Conservation (phyloP, 2,329 filamentous ascomycete species). For the Penicillium sp. region DNA sequence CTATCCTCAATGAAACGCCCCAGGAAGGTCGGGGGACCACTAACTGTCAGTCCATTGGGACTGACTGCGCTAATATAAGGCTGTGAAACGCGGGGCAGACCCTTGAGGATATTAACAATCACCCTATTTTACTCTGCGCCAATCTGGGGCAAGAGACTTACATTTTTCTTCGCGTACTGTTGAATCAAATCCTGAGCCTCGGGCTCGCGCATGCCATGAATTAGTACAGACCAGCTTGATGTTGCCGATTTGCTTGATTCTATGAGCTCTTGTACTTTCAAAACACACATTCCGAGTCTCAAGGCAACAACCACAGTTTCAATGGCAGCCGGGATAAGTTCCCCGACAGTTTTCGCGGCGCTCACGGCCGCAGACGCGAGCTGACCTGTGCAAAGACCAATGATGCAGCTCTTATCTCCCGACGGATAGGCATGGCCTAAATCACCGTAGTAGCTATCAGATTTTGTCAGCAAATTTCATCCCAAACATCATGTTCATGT, state of each 20-base stretch:
- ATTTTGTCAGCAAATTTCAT: slow-evolving; percentile 16
- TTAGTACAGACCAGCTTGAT: slow-evolving; percentile 42
- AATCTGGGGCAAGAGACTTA: slow-evolving; percentile 12
- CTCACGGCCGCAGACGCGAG: slow-evolving; percentile 43
- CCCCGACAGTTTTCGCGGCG: slow-evolving; percentile 40
- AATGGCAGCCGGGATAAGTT: slow-evolving; percentile 43
- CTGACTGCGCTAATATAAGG: slow-evolving; percentile 61
- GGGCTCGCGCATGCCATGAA: slow-evolving; percentile 38
- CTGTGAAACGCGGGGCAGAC: slow-evolving; percentile 50
- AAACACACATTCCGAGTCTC: slow-evolving; percentile 43
- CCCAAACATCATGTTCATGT: background rate
- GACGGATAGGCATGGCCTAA: slow-evolving; percentile 42
- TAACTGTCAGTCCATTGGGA: slow-evolving; percentile 59
- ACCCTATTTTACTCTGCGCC: background rate
- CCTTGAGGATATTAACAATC: slow-evolving; percentile 21
- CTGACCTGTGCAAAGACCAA: slow-evolving; percentile 46
- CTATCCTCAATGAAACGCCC: slow-evolving; percentile 52
- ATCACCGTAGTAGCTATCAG: slow-evolving; percentile 42
- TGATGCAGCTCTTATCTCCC: slow-evolving; percentile 35
- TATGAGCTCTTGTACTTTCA: slow-evolving; percentile 38
- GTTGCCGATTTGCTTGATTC: slow-evolving; percentile 29
- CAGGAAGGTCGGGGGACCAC: slow-evolving; percentile 56
- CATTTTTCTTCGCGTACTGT: slow-evolving; percentile 25
- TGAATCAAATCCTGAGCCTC: slow-evolving; percentile 28
- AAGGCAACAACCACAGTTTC: slow-evolving; percentile 46